These are phyloP conservation scores for Tylopilus cervinicoccineus DNA, from an alignment of 768 basidiomycete species.

Conservation along the genomic window DNA sequence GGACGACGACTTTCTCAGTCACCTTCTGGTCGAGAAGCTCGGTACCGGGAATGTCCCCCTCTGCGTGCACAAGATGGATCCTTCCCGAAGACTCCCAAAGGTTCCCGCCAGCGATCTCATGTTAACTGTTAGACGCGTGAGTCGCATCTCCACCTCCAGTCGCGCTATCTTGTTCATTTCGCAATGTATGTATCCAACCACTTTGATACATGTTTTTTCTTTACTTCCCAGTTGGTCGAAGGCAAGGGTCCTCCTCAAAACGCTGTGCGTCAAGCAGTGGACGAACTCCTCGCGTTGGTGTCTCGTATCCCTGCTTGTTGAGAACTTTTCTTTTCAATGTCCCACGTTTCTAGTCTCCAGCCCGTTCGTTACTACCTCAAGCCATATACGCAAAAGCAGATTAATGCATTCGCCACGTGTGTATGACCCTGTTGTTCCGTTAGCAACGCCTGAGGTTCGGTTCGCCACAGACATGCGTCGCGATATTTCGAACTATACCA, in stretches of 20 bases:
- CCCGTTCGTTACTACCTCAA: slow-evolving; percentile 77
- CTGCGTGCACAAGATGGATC: slow-evolving; percentile 88
- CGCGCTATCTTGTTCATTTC: slow-evolving; percentile 29
- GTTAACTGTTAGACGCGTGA: slow-evolving; percentile 72
- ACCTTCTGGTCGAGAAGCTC: slow-evolving; percentile 85
- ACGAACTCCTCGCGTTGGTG: slow-evolving; percentile 72
- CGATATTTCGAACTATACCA: slow-evolving; percentile 88
- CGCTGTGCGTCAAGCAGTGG: slow-evolving; percentile 67
- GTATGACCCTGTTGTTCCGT: slow-evolving; percentile 35
- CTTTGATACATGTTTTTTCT: slow-evolving; percentile 22
- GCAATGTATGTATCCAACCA: slow-evolving; percentile 11
- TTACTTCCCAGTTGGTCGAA: slow-evolving; percentile 48
- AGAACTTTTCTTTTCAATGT: slow-evolving; percentile 17
- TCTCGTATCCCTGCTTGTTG: slow-evolving; percentile 13
- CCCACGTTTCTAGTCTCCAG: slow-evolving; percentile 47
- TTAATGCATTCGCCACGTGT: slow-evolving; percentile 91
- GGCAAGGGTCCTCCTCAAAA: slow-evolving; percentile 52
- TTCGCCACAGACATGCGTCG: slow-evolving; percentile 66
- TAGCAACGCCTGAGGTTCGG: slow-evolving; percentile 26
- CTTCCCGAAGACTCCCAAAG: slow-evolving; percentile 71
- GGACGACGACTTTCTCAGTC: slow-evolving; percentile 89
- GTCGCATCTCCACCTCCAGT: slow-evolving; percentile 27
- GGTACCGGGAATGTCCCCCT: slow-evolving; percentile 78
- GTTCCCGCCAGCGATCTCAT: slow-evolving; percentile 66
- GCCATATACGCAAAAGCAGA: slow-evolving; percentile 74